phyloP scores from a whole-genome alignment of 225 moss, liverwort and hornwort species.

The Ulota crispa region DNA sequence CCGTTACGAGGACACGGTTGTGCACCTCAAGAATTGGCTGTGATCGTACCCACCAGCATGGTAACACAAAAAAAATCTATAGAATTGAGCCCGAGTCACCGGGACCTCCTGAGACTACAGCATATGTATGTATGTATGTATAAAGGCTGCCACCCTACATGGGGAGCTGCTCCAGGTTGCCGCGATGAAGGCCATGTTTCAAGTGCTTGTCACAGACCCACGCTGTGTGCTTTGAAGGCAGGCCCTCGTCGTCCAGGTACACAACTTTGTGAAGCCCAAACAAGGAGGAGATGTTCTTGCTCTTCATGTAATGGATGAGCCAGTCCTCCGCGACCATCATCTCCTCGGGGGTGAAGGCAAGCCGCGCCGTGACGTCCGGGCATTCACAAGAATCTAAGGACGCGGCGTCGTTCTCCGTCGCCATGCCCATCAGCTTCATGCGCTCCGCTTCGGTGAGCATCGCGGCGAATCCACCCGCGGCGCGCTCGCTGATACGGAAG shows the following conservation, averaged over 20 bases:
- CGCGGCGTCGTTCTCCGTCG: neutral
- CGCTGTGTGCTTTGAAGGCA: slow-evolving; percentile 41
- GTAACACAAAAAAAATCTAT: slow-evolving; percentile 11
- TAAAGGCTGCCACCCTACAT: slow-evolving; percentile 1
- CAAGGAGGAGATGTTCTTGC: slow-evolving; percentile 47
- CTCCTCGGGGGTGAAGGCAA: slow-evolving; percentile 55
- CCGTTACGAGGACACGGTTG: slow-evolving; percentile 21
- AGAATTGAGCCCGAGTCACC: slow-evolving; percentile 9
- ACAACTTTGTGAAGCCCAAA: slow-evolving; percentile 55
- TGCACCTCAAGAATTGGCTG: slow-evolving; percentile 37
- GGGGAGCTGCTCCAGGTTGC: slow-evolving; percentile 38
- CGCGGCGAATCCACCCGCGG: slow-evolving; percentile 42
- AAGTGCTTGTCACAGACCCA: slow-evolving; percentile 71
- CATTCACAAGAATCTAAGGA: slow-evolving; percentile 10
- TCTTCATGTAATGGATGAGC: slow-evolving; percentile 59
- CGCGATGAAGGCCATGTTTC: slow-evolving; percentile 49
- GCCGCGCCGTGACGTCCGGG: slow-evolving; percentile 39
- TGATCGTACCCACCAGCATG: neutral
- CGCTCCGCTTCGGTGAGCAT: slow-evolving; percentile 51
- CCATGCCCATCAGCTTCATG: slow-evolving; percentile 44
- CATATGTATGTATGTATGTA: neutral
- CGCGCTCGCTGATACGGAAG: slow-evolving; percentile 48
- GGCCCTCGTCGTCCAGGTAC: slow-evolving; percentile 55
- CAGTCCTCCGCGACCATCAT: slow-evolving; percentile 62
- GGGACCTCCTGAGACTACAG: neutral